Evolutionary conservation across 805 yeast species (phyloP).

Genomic region (Diddensiella caesifluorescens): DNA sequence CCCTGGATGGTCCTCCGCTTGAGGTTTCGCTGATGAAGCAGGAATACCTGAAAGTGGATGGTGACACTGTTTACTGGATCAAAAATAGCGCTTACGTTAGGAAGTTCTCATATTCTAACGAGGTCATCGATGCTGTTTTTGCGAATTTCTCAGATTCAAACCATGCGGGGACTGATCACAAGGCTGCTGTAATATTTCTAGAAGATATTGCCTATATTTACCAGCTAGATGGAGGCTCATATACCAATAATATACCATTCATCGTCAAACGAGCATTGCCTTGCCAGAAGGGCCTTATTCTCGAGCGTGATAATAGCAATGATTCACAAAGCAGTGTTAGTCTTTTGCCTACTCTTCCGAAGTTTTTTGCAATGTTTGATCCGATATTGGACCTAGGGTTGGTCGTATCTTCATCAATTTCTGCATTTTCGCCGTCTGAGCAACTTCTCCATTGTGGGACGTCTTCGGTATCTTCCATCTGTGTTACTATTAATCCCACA

Average conservation of each 20-base stretch:
- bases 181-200: slow-evolving; percentile 56
- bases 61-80: slow-evolving; percentile 40
- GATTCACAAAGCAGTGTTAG: slow-evolving; percentile 4
- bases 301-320: slow-evolving; percentile 44
- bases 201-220: slow-evolving; percentile 58
- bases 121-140: slow-evolving; percentile 56
- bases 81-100: slow-evolving; percentile 47
- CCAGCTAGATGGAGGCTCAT: slow-evolving; percentile 52
- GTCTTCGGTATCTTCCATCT: slow-evolving; percentile 38
- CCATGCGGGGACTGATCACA: slow-evolving; percentile 2
- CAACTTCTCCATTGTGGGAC: slow-evolving; percentile 51
- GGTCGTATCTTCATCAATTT: slow-evolving; percentile 64
- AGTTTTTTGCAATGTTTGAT: slow-evolving; percentile 64
- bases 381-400: slow-evolving; percentile 71
- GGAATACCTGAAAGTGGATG: slow-evolving; percentile 10
- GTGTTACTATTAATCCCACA: slow-evolving; percentile 50
- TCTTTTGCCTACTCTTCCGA: slow-evolving; percentile 18
- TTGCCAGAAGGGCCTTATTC: slow-evolving; percentile 60
- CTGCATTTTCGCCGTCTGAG: slow-evolving; percentile 56
- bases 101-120: slow-evolving; percentile 45
- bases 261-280: slow-evolving; percentile 54
- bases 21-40: not conserved
- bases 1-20: not conserved
- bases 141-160: slow-evolving; percentile 44
- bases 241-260: slow-evolving; percentile 66